Evolutionary conservation across 768 basidiomycete species (phyloP), one percentile per base, ranked within the genome.

Genomic region (Mycena vitilis): DNA sequence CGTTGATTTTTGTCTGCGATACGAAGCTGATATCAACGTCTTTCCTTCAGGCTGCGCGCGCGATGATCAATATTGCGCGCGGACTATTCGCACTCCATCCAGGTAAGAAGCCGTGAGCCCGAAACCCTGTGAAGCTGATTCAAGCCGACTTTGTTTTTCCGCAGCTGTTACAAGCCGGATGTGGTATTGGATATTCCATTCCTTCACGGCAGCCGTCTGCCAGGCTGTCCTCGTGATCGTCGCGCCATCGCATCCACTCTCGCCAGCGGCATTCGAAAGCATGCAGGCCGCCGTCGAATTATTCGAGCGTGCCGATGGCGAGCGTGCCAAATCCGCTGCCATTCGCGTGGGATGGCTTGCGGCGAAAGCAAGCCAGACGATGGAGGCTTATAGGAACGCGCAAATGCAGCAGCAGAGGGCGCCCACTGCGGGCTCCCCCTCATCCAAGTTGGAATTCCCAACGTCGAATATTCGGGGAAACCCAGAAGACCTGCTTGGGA

Each of bases 131-230:
- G 5, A 1, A 34, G 15, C 11, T 40, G 40, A 40, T 15, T 40
- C 22, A 22, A 8, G 25, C 4, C 49, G 11, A 15, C 48, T 51
- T 44, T 13, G 16, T 36, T 56, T 25, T 42, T 6, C 37, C 5
- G 30, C 5, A 75, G 75, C 54, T 5, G 25, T 75, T n/a, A 68
- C 65, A 11, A 71, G 71, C 13, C 71, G 75, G 10, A 71, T 74
- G 62, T 75, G 75, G 75, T 71, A 73, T 59, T 75, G 63, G 57
- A 40, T 72, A 7, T 75, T 75, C 66, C 75, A 75, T 30, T 58
- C 70, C 2, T 74, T 75, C 65, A 75, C 66, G 13, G 73, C 75
- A 4, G 69, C 71, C 23, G 75, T 75, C 9, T 75, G 75, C 42
- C 70, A 66, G 34, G 71, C 75, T 15, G 73, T 75, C 0, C 64